Evolutionary conservation across 805 yeast species (phyloP).

Genomic region (Starmerella davenportii): DNA sequence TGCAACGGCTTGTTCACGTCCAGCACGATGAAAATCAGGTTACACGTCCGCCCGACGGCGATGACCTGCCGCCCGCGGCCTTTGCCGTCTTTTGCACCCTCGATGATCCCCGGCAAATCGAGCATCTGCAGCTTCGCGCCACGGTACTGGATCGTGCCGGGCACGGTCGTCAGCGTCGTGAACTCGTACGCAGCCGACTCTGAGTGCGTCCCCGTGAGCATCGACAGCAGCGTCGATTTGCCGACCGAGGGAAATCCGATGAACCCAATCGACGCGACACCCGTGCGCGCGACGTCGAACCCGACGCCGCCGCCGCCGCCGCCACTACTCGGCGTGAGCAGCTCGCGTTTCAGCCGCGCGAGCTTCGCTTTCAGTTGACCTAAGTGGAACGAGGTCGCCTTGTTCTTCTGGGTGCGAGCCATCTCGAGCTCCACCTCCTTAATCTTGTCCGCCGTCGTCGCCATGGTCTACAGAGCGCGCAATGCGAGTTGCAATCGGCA

Average conservation of each 20-base stretch:
- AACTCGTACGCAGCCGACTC: constrained; percentile 97
- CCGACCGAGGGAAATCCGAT: constrained; percentile 98
- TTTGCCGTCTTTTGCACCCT: constrained; percentile 95
- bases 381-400: constrained; percentile 92
- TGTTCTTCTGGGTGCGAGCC: constrained; percentile 95
- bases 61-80: constrained; percentile 98
- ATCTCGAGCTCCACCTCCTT: constrained; percentile 87
- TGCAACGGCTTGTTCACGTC: constrained; percentile 93
- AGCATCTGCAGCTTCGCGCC: constrained; percentile 98
- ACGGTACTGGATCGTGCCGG: constrained; percentile 85
- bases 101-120: constrained; percentile 91
- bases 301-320: constrained; percentile 92
- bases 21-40: constrained; percentile 75
- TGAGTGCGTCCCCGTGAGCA: constrained; percentile 86
- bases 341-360: constrained; percentile 86
- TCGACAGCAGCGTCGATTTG: constrained; percentile 52
- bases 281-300: constrained; percentile 96
- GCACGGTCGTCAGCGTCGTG: constrained; percentile 93
- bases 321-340: constrained; percentile 50
- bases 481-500: too few relatives aligned
- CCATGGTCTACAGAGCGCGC: too few relatives aligned
- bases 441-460: constrained; percentile 45
- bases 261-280: constrained; percentile 93
- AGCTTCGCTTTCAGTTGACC: constrained; percentile 94
- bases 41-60: constrained; percentile 97